phyloP scores from a whole-genome alignment of 2,329 filamentous ascomycete species.

The Cladosporium sp. region DNA sequence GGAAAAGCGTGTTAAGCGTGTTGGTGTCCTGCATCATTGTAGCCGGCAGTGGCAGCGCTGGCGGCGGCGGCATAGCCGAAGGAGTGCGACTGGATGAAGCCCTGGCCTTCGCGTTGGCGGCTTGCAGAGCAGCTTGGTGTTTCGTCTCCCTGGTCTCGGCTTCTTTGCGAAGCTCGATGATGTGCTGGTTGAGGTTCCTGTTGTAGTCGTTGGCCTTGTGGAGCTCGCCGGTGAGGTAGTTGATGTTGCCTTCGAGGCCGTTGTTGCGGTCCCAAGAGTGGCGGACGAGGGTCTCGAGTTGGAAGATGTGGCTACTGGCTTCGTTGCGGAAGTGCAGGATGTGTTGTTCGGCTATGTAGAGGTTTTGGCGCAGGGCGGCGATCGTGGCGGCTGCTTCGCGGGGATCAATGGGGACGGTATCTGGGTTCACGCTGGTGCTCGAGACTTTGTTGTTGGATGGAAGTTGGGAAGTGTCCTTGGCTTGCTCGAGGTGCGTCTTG shows the following conservation, averaged over 20 bases:
- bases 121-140: background rate
- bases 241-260: background rate
- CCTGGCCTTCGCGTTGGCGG: background rate
- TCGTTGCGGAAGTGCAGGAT: background rate
- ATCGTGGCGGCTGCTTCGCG: background rate
- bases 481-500: background rate
- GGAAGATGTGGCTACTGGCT: background rate
- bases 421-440: background rate
- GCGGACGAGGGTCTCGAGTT: background rate
- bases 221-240: background rate
- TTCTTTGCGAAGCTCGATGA: background rate
- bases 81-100: background rate
- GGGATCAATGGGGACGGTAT: background rate
- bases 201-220: background rate
- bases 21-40: background rate
- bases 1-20: background rate
- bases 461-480: background rate
- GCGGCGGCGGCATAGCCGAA: background rate
- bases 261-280: background rate
- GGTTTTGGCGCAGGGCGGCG: background rate
- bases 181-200: background rate
- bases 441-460: background rate
- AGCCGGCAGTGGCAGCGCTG: background rate
- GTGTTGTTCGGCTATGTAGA: background rate
- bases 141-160: background rate